phyloP scores from a whole-genome alignment of 805 yeast genomes.

The Yamadazyma endophytica region DNA sequence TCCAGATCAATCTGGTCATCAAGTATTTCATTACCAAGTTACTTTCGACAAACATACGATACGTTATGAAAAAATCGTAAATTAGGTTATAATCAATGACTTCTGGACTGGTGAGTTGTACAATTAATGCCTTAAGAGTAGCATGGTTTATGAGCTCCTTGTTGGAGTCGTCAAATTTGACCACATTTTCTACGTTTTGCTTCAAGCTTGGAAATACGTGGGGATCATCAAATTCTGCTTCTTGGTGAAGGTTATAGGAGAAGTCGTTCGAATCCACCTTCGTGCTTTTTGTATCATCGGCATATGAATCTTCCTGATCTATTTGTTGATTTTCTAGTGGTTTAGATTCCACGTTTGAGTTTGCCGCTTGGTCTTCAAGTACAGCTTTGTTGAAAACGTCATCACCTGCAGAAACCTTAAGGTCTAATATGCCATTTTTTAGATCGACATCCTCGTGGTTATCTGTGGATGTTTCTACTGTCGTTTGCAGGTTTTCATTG shows the following conservation, averaged over 20 bases:
- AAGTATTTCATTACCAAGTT: slow-evolving; percentile 56
- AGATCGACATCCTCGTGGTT: too few species aligned
- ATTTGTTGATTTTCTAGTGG: too few species aligned
- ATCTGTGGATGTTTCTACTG: too few species aligned
- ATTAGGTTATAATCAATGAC: slow-evolving; percentile 71
- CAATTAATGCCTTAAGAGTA: slow-evolving; percentile 45
- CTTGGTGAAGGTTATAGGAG: slow-evolving; percentile 32
- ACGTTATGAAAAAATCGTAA: slow-evolving; percentile 84
- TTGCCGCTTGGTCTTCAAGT: too few species aligned
- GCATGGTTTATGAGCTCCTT: slow-evolving; percentile 32
- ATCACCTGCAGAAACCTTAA: too few species aligned
- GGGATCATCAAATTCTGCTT: slow-evolving; percentile 34
- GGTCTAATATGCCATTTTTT: too few species aligned
- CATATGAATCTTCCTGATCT: too few species aligned
- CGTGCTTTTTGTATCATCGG: too few species aligned
- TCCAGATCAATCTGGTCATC: slow-evolving; percentile 69
- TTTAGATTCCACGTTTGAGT: too few species aligned
- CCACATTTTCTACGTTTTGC: slow-evolving; percentile 15
- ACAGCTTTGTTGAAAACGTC: too few species aligned
- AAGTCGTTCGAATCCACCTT: too few species aligned
- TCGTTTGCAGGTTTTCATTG: too few species aligned
- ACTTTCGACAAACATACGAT: slow-evolving; percentile 64
- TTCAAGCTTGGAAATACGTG: slow-evolving; percentile 29
- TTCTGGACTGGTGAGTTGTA: slow-evolving; percentile 67
- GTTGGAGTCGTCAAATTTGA: slow-evolving; percentile 30